Base-by-base conservation (phyloP, 495 filamentous ascomycete genomes). In the Haplographium delicatum region DNA sequence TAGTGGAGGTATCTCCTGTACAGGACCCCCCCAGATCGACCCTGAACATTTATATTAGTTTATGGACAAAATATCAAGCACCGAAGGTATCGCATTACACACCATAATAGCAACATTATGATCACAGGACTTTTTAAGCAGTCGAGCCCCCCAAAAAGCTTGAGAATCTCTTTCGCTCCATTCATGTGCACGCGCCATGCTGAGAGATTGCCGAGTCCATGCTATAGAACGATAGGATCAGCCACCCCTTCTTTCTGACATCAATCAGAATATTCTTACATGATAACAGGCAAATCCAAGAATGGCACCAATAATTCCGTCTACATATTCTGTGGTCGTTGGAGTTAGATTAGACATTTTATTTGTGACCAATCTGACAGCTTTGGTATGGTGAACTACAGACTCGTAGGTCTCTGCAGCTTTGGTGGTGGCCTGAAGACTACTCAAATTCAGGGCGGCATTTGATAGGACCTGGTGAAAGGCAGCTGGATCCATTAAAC, bases 381-480 rank as follows among this genome's bases (percentile, higher is more conserved):
- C 51, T 8, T n/a, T 26, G 4, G 43, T 13, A 30, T 54, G 51
- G 19, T 47, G 31, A 3, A 1, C 18, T 8, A 54, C 33, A 3
- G 31, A 44, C 9, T 53, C 41, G 13, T 16, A 7, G n/a, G 27
- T 43, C 19, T 51, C 49, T 18, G 44, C 28, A 22, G 19, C 15
- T 34, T n/a, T n/a, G n/a, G 8, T n/a, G 25, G n/a, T 23, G 6
- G 0, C 38, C 8, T 30, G 45, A 22, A 19, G 28, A 33, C 27
- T 30, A n/a, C 18, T 28, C 1, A 47, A 3, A 26, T 56, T 45
- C 11, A 56, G n/a, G 4, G 30, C 11, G 6, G 53, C 30, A 35
- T 56, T 56, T 3, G 53, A 51, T 2, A 56, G 28, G 11, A 51
- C 34, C 16, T 50, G 53, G 18, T 46, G 42, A n/a, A 56, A 49